Evolutionary conservation across 108 stramenopile species (phyloP), one percentile per base, ranked within the genome.

Genomic region (Cyclostephanos invisitatus): DNA sequence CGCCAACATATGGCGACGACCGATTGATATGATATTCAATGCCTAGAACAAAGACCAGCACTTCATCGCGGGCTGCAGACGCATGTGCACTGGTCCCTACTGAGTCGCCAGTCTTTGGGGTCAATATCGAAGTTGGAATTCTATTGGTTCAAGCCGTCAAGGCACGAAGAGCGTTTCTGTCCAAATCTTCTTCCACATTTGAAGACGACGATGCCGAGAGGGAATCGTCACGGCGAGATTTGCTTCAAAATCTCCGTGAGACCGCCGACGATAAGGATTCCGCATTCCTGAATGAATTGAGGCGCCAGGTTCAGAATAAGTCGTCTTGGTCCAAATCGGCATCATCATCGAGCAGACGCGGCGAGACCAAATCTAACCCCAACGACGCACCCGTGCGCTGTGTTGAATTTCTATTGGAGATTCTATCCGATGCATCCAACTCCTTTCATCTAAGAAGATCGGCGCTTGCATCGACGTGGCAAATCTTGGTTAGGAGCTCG

Each of bases 391-490:
- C 67, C n/a, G 57, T 55, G 38, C 61, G 63, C 53, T 79, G 67
- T 37, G 22, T 64, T 4, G 36, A 63, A 63, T 79, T 79, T 55
- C 42, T 79, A 48, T 48, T 79, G n/a, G 60, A 67, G 21, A 68
- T 61, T 17, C 8, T 67, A 2, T 72, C 78, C 4, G 42, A 73
- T 14, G 51, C 17, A 12, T 36, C 60, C 32, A 73, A 73, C 18
- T 79, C 78, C 2, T 72, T 79, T 35, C 78, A 79, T 38, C 56
- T 79, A 79, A 67, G 78, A 55, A 62, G 78, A 68, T 64, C 78
- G 46, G 42, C 62, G 25, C 36, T 79, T 5, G 37, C 36, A 15
- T 35, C 73, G 46, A 48, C 60, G 44, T 50, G 54, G 15, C 46
- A 68, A 22, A 73, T 79, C 25, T 56, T 79, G 24, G 62, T 53